These are phyloP conservation scores for cucumber (Cucumis sativus) DNA, from an alignment of 306 rosid genomes.

Conservation along the genomic window DNA sequence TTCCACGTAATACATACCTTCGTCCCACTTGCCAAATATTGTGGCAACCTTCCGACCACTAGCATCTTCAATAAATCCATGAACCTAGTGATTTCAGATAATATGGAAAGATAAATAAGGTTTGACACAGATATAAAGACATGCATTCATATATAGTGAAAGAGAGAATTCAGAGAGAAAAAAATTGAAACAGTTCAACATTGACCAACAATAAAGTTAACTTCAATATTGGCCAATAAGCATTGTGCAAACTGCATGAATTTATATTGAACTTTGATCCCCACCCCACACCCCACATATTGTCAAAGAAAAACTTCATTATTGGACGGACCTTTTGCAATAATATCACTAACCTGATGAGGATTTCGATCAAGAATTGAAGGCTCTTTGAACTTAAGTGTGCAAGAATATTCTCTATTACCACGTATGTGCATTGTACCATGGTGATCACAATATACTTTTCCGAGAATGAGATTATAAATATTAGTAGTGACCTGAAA, in stretches of 20 bases:
- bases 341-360: conserved; percentile 53
- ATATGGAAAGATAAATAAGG: neutral
- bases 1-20: conserved; percentile 45
- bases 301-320: too few species aligned
- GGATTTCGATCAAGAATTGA: conserved; percentile 93
- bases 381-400: conserved; percentile 86
- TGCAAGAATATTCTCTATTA: conserved; percentile 69
- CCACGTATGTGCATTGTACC: conserved; percentile 87
- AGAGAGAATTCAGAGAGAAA: neutral
- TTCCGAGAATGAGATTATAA: conserved; percentile 89
- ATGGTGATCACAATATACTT: conserved; percentile 90
- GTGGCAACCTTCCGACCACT: conserved; percentile 54
- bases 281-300: too few species aligned
- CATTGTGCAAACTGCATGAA: too few species aligned
- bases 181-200: neutral
- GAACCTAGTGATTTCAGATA: conserved; percentile 33
- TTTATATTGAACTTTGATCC: too few species aligned
- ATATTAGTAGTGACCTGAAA: conserved; percentile 82
- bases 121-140: neutral
- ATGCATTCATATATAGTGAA: neutral
- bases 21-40: conserved; percentile 93
- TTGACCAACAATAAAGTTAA: neutral
- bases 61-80: conserved; percentile 75
- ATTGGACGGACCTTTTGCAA: too few species aligned
- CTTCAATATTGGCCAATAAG: neutral